These are phyloP conservation scores for Auricularia heimuer DNA, from an alignment of 768 basidiomycete genomes.

Conservation along the genomic window DNA sequence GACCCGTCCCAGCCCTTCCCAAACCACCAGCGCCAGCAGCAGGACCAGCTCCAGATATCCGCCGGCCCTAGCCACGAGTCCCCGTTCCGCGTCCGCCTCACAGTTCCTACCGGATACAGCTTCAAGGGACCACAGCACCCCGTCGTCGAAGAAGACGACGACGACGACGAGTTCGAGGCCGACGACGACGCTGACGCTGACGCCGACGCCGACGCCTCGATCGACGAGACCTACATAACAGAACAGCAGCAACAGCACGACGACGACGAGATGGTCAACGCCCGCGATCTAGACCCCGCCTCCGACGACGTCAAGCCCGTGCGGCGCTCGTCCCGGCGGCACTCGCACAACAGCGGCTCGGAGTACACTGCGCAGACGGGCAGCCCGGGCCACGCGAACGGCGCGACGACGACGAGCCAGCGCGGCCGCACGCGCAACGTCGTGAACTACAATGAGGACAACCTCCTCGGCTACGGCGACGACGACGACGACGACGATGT, in stretches of 20 bases:
- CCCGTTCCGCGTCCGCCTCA: background rate
- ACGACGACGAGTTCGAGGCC: background rate
- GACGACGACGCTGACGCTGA: background rate
- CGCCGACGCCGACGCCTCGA: constrained; percentile 8
- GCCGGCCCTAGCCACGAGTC: background rate
- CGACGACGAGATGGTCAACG: constrained; percentile 22
- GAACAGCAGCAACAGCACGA: background rate
- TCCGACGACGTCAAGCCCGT: constrained; percentile 22
- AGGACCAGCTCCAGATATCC: background rate
- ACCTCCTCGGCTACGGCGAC: constrained; percentile 21
- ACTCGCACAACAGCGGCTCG: constrained; percentile 14
- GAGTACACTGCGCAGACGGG: constrained; percentile 19
- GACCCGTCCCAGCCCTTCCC: background rate
- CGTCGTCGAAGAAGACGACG: constrained; percentile 4
- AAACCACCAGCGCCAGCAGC: constrained; percentile 1
- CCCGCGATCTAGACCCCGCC: constrained; percentile 32
- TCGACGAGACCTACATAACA: constrained; percentile 4
- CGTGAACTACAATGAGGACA: constrained; percentile 13
- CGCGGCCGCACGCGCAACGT: constrained; percentile 15
- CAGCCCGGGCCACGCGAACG: constrained; percentile 13
- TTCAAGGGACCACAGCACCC: constrained; percentile 1
- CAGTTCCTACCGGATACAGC: background rate
- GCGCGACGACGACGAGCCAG: constrained; percentile 16
- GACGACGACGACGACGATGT: constrained; percentile 46
- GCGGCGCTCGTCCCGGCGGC: constrained; percentile 10